Conservation (phyloP, 768 basidiomycete genomes). For the Pholiota microspora region DNA sequence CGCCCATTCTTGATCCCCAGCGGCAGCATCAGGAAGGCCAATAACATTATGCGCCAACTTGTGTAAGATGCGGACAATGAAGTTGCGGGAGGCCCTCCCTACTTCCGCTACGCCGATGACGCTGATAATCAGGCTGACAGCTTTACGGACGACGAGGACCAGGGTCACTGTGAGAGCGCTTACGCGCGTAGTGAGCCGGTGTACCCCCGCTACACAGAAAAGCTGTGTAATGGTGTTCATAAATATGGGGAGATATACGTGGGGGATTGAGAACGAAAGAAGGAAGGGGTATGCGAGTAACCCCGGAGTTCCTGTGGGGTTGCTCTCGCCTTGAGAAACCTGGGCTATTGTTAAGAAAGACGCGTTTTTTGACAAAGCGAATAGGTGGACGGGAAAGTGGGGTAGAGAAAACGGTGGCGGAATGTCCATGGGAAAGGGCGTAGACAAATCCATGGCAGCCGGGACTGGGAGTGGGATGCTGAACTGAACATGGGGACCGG, state of each 20-base stretch:
- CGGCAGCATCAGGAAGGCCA: constrained; percentile 7
- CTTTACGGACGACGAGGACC: constrained; percentile 79
- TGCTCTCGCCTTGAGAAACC: not conserved
- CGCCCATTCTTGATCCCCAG: not conserved
- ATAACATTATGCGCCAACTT: not conserved
- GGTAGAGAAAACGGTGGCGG: constrained; percentile 31
- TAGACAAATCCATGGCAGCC: constrained; percentile 17
- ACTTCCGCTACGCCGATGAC: constrained; percentile 43
- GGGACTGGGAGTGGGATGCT: constrained; percentile 23
- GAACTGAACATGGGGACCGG: constrained; percentile 33
- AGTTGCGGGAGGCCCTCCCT: constrained; percentile 2
- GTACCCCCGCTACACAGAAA: constrained; percentile 83
- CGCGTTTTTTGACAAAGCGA: constrained; percentile 15
- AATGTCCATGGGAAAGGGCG: constrained; percentile 28
- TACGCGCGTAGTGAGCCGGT: constrained; percentile 78
- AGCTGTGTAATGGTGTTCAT: constrained; percentile 84
- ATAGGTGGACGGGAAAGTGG: constrained; percentile 19
- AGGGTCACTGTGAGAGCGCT: constrained; percentile 77
- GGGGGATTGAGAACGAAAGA: constrained; percentile 46
- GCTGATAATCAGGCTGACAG: constrained; percentile 72
- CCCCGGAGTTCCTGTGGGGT: constrained; percentile 8
- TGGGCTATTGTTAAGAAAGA: constrained; percentile 27
- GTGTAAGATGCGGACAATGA: not conserved
- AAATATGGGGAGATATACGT: constrained; percentile 58
- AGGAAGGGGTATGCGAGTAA: constrained; percentile 4